Base-by-base conservation (phyloP, 495 filamentous ascomycete genomes). In the Trichoderma asperelloides region DNA sequence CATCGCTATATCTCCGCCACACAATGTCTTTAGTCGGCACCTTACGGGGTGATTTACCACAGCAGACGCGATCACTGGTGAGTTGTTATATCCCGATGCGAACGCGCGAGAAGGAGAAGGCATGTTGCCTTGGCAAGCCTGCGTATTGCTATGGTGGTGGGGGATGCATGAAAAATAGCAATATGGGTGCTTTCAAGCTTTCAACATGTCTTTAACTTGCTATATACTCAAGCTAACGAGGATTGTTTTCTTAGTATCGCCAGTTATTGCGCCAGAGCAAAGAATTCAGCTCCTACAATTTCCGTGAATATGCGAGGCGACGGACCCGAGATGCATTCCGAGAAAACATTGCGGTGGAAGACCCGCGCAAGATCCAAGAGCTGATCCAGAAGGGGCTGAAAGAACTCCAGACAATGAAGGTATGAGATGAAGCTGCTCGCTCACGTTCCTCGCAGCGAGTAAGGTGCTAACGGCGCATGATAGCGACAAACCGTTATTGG, bases 401-500 rank as follows among this genome's bases (percentile, higher is more conserved):
- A 79, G 90, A 93, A 71, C 77, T 98, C 73, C 90, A 96, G 78
- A 82, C 92, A 78, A 75, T 98, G 81, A 97, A 96, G 91, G 95
- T 97, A 73, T 69, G 89, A 47, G 27, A 15, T 12, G 55, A 64
- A 47, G 33, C 37, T 62, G 49, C 47, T 55, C 3, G n/a, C n/a
- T 60, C 15, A 8, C n/a, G 25, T n/a, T 30, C 30, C 55, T n/a
- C 43, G 21, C 21, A 18, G 18, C 62, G 60, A 23, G 30, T 25
- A 23, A 69, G 47, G 55, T 57, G 63, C 47, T 67, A 57, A 68
- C 65, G 3, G 16, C 21, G 27, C 51, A 30, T 27, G 27, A 67
- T 79, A 98, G 95, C 89, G 95, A 72, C 95, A 98, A 88, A 96
- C 94, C 6, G 82, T 93, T 40, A 85, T 98, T 70, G 96, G 91